phyloP scores from a whole-genome alignment of 768 basidiomycete species.

The Daedalea quercina region DNA sequence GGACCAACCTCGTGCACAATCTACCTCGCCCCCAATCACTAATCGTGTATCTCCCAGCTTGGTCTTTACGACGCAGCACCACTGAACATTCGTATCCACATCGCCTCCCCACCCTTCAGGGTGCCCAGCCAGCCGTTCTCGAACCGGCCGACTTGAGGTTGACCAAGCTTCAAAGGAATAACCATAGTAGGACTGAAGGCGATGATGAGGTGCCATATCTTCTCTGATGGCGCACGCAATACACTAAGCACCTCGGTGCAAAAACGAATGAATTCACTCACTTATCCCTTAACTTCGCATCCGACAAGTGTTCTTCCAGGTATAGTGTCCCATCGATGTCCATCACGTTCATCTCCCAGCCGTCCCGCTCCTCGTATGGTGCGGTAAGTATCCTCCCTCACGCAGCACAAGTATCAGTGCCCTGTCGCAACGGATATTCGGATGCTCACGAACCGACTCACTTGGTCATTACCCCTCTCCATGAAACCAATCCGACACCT shows the following conservation, averaged over 20 bases:
- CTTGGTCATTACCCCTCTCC: constrained; percentile 87
- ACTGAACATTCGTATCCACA: constrained; percentile 84
- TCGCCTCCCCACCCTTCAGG: constrained; percentile 65
- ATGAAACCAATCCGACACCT: constrained; percentile 55
- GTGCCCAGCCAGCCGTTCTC: constrained; percentile 10
- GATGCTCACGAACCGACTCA: constrained; percentile 27
- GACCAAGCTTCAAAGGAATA: constrained; percentile 90
- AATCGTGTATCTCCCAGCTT: constrained; percentile 67
- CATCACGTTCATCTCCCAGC: constrained; percentile 85
- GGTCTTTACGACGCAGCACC: constrained; percentile 87
- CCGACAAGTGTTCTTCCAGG: constrained; percentile 64
- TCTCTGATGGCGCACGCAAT: constrained; percentile 44
- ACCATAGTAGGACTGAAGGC: constrained; percentile 69
- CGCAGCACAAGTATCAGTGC: constrained; percentile 2
- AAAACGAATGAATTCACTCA: constrained; percentile 26
- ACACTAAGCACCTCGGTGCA: neutral
- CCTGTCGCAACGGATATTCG: neutral
- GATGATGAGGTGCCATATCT: constrained; percentile 56
- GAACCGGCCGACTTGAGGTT: constrained; percentile 36
- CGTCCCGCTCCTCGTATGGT: constrained; percentile 75
- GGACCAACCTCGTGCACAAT: constrained; percentile 70
- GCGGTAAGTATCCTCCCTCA: constrained; percentile 70
- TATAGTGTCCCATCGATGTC: constrained; percentile 60
- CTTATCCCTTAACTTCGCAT: constrained; percentile 59
- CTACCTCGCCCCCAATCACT: constrained; percentile 86